Base-by-base conservation (phyloP, 768 basidiomycete genomes). In the Tephrocybe sp. region DNA sequence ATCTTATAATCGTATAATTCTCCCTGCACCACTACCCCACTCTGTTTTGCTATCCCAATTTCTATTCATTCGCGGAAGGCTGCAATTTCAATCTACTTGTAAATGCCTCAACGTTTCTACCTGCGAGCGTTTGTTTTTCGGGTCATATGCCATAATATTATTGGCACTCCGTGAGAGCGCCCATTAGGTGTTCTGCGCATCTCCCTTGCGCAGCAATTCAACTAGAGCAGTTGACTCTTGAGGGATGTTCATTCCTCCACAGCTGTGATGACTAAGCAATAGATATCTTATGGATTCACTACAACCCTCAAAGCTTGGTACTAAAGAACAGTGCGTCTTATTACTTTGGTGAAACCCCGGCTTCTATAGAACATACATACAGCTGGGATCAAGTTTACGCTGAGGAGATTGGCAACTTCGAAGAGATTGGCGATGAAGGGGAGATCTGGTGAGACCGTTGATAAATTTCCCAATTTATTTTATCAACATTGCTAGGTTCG, bases 381-480 rank as follows among this genome's bases (percentile, higher is more conserved):
- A 92, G 90, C 65, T 93, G 91, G 91, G 88, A 93, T 62, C 59
- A 73, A 37, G 84, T 88, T 7, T 93, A 93, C 65, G 72, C 82
- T 33, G 73, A 76, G 36, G 91, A 93, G 61, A 68, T 92, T 26
- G 65, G 63, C 32, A 88, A 88, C 60, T 93, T 90, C 54, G 71
- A 81, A 25, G 91, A 90, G 45, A 81, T 83, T 25, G 85, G 87
- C 17, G 89, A 93, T 62, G 89, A 91, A 65, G 91, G 91, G 30
- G 91, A 93, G 67, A 74, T 90, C 21, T 93, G 91, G 91, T 90
- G 55, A 48, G 79, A 36, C 25, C 65, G 3, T 37, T 28, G 2
- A 34, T 12, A 17, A 20, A 18, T 21, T 2, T 17, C 18, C n/a
- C n/a, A 15, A 30, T 15, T 25, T 34, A 21, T 32, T 4, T 10